phyloP scores from a whole-genome alignment of 2,329 filamentous ascomycete species.

The Botrytis fabae region DNA sequence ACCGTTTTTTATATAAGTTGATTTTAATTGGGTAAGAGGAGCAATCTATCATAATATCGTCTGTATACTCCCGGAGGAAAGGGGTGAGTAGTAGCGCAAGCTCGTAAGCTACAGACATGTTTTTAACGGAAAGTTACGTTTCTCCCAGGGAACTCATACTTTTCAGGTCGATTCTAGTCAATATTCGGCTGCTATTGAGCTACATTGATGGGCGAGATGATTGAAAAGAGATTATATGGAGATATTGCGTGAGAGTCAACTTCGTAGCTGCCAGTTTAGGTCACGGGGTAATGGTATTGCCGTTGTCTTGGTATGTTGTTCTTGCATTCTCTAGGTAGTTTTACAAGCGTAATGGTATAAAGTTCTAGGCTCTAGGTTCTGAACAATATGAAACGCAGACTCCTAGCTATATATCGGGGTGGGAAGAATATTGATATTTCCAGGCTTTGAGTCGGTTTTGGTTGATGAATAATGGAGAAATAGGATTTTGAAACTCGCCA shows the following conservation, averaged over 20 bases:
- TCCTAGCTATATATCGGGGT: not conserved
- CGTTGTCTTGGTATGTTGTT: too few relatives aligned
- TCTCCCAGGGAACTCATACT: not conserved
- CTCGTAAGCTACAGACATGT: not conserved
- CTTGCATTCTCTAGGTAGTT: too few relatives aligned
- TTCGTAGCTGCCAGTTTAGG: not conserved
- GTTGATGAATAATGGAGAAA: not conserved
- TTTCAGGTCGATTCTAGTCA: not conserved
- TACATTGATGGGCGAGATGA: not conserved
- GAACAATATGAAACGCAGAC: not conserved
- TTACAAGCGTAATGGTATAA: too few relatives aligned
- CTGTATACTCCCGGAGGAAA: not conserved
- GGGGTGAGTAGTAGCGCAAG: not conserved
- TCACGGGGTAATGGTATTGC: not conserved
- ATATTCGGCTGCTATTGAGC: not conserved
- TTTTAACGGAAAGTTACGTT: not conserved
- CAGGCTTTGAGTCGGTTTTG: not conserved
- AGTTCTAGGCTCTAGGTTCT: too few relatives aligned
- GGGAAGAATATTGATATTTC: not conserved
- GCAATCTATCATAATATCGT: not conserved
- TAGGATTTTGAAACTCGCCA: too few relatives aligned
- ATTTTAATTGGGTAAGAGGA: rapidly evolving
- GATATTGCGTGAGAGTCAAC: not conserved
- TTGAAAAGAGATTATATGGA: too few relatives aligned
- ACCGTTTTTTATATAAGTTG: not conserved